These are phyloP conservation scores for Heracleum sosnowskyi DNA, from an alignment of 129 eudicot genomes.

Conservation along the genomic window DNA sequence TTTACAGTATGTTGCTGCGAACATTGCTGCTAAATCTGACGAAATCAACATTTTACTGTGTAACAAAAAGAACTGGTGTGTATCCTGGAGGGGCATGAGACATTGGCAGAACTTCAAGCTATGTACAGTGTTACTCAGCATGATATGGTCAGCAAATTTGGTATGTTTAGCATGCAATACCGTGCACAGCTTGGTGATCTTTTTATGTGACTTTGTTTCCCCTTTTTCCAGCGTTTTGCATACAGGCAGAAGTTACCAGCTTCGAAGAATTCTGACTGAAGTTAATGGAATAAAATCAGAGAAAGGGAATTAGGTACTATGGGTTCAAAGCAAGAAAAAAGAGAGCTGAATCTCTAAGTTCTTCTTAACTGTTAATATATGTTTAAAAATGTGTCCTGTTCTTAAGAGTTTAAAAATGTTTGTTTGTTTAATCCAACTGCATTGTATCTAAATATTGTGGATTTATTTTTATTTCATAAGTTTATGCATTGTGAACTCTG, in stretches of 20 bases:
- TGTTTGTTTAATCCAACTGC: too few relatives aligned
- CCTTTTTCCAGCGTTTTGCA: conserved; percentile 58
- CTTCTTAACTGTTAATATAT: too few relatives aligned
- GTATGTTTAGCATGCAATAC: not conserved
- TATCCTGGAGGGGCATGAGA: conserved; percentile 41
- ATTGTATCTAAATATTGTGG: too few relatives aligned
- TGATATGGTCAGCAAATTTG: conserved; percentile 32
- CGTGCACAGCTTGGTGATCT: not conserved
- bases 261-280: conserved; percentile 11
- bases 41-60: conserved; percentile 50
- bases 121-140: conserved; percentile 21
- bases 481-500: too few relatives aligned
- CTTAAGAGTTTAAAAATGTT: too few relatives aligned
- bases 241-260: conserved; percentile 42
- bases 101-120: conserved; percentile 40
- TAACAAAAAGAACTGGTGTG: conserved; percentile 33
- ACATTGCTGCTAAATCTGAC: conserved; percentile 31
- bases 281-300: too few relatives aligned
- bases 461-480: too few relatives aligned
- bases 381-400: too few relatives aligned
- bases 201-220: conserved; percentile 4
- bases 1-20: conserved; percentile 51
- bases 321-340: too few relatives aligned
- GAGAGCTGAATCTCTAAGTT: too few relatives aligned
- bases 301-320: too few relatives aligned